Conservation (phyloP, 768 basidiomycete genomes). For the Amylocystis lapponica region DNA sequence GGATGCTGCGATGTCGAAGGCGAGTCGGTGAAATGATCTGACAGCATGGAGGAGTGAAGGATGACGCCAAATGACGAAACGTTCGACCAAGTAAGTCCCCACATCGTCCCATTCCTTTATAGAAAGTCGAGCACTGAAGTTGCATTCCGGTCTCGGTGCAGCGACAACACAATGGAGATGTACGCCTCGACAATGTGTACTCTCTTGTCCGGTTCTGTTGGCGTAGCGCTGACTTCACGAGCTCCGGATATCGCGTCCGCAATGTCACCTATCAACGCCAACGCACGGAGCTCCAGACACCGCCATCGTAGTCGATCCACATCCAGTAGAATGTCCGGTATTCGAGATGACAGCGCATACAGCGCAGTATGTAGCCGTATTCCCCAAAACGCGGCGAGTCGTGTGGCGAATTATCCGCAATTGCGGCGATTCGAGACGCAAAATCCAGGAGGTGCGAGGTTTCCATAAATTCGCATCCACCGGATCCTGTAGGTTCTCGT, state of each 20-base stretch:
- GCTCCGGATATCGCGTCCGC: constrained; percentile 27
- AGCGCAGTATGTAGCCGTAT: constrained; percentile 31
- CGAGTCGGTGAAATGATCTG: constrained; percentile 23
- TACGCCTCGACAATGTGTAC: constrained; percentile 27
- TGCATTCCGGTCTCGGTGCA: constrained; percentile 27
- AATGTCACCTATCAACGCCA: constrained; percentile 33
- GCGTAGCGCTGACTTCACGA: constrained; percentile 18
- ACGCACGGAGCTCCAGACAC: constrained; percentile 27
- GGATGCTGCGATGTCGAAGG: constrained; percentile 21
- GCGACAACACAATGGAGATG: constrained; percentile 32
- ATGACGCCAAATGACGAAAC: constrained; percentile 8
- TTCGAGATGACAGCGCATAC: constrained; percentile 19
- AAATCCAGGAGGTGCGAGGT: constrained; percentile 21
- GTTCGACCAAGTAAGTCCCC: constrained; percentile 16
- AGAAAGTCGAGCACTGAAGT: constrained; percentile 33
- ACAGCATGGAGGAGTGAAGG: not conserved
- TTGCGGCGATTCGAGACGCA: constrained; percentile 18
- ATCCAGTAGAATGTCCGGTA: constrained; percentile 17
- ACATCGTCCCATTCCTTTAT: constrained; percentile 33
- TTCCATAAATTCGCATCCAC: constrained; percentile 15
- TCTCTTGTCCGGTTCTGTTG: not conserved
- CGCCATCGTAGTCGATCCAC: constrained; percentile 15
- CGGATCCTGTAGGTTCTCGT: constrained; percentile 16
- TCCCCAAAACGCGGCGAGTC: constrained; percentile 28
- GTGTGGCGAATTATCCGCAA: not conserved